Evolutionary conservation across 1,139 yeast genomes (phyloP), one percentile per base, ranked within the genome.

Genomic region (Zygosaccharomyces sapae): DNA sequence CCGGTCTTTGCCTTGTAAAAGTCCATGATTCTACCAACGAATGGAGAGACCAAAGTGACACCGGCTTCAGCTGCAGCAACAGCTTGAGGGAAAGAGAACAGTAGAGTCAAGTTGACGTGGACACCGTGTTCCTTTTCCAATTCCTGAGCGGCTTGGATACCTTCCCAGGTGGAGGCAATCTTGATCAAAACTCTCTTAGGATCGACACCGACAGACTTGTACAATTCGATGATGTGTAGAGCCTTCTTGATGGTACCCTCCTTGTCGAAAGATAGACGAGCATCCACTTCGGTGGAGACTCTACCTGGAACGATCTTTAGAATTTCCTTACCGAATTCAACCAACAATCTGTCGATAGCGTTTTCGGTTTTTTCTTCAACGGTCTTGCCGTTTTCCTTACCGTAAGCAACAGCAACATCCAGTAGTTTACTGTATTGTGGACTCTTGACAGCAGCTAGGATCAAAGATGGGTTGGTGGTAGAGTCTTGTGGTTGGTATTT

Each of bases 401-500:
- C 97, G 73, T 84, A 87, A 45, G 79, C 86, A 59, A 92, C 85
- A 53, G 98, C 98, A 59, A 79, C 78, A 69, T 92, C 97, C 61
- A 92, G 86, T 70, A 92, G 79, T 69, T 80, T 77, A 56, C 96
- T 84, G 74, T 92, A 92, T 66, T 85, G 90, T 47, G 92, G 73
- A 76, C 89, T 87, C 73, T 86, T 87, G 53, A 97, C 69, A 55
- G 98, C 98, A 57, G 97, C 97, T 66, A 94, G 79, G 67, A 92
- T 92, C 76, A 92, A 79, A 41, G 98, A 90, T 60, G 99, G 98
- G 78, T 92, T 92, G 71, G 99, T 92, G 67, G 98, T 92, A 58
- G 98, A 96, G 73, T 92, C 98, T 77, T 92, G 97, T 61, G 98
- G 98, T 65, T 92, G 88, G 78, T 86, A 92, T 74, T 89, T 88